Conservation (phyloP, 208 protist species). For the Jaenimonas drosophilae region DNA sequence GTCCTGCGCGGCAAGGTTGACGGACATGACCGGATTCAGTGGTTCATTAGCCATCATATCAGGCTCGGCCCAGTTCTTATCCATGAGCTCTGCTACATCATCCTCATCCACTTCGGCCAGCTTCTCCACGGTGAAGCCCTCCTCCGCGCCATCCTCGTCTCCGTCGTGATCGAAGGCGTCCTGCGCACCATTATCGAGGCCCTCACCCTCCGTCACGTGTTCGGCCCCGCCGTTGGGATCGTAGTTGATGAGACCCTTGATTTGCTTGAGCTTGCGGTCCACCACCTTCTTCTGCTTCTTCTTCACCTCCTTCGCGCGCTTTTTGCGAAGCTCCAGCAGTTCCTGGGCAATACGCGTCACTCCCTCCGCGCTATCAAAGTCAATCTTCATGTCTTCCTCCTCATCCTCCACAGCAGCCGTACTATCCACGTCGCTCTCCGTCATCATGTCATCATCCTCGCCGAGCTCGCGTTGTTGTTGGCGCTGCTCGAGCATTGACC, state of each 20-base stretch:
- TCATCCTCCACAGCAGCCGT: conserved; percentile 6
- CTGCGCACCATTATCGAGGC: conserved; percentile 17
- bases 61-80: conserved; percentile 25
- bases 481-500: conserved; percentile 5
- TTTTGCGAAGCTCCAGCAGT: conserved; percentile 78
- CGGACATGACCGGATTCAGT: conserved; percentile 68
- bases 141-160: conserved; percentile 8
- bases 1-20: conserved; percentile 68
- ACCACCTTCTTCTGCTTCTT: conserved; percentile 90
- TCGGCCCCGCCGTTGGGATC: conserved; percentile 72
- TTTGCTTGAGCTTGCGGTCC: conserved; percentile 88
- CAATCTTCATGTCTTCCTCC: conserved; percentile 30
- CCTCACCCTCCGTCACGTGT: conserved; percentile 57
- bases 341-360: conserved; percentile 78
- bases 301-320: conserved; percentile 81
- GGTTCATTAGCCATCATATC: conserved; percentile 54
- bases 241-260: conserved; percentile 89
- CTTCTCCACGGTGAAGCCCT: conserved; percentile 73
- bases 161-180: conserved; percentile 5
- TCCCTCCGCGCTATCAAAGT: conserved; percentile 74
- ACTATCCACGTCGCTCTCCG: conserved; percentile 16
- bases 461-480: conserved; percentile 8
- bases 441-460: conserved; percentile 11
- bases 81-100: conserved; percentile 45
- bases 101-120: conserved; percentile 49